These are phyloP conservation scores for Thyridium curvatum DNA, from an alignment of 2,329 filamentous ascomycete genomes.

Conservation along the genomic window DNA sequence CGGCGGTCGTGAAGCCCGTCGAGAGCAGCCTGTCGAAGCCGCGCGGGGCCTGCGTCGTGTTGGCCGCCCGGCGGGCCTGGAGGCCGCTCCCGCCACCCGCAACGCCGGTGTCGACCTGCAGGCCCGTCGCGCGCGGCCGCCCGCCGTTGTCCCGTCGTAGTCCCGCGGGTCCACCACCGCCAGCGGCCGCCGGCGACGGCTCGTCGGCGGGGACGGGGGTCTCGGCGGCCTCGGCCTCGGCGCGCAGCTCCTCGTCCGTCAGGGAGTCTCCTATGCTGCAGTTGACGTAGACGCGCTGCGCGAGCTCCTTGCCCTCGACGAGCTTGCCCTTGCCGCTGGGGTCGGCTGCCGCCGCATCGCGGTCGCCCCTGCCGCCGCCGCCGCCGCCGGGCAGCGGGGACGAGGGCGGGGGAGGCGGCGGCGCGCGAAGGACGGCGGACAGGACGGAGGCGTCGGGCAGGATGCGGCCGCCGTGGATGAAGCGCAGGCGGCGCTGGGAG, in stretches of 20 bases:
- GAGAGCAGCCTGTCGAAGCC: slow-evolving; percentile 84
- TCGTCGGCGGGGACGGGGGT: slow-evolving; percentile 8
- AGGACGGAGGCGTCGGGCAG: slow-evolving; percentile 69
- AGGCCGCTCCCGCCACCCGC: slow-evolving; percentile 3
- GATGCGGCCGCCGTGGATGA: slow-evolving; percentile 86
- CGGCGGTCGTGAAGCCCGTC: slow-evolving; percentile 74
- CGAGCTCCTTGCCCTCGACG: slow-evolving; percentile 39
- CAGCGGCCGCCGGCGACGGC: slow-evolving; percentile 12
- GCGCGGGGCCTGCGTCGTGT: slow-evolving; percentile 52
- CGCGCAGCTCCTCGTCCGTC: slow-evolving; percentile 59
- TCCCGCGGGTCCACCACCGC: slow-evolving; percentile 5
- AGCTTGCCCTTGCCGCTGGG: slow-evolving; percentile 63
- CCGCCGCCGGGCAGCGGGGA: slow-evolving; percentile 4
- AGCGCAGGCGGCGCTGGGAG: slow-evolving; percentile 66
- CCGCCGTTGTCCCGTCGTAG: slow-evolving; percentile 3
- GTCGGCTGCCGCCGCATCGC: slow-evolving; percentile 15
- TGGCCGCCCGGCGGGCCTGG: slow-evolving; percentile 6
- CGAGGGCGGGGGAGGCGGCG: slow-evolving; percentile 44
- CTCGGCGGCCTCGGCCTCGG: slow-evolving; percentile 41
- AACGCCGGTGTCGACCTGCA: neutral
- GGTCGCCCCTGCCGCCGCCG: neutral
- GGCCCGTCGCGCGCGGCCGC: slow-evolving; percentile 3
- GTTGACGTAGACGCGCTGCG: slow-evolving; percentile 74
- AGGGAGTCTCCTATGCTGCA: slow-evolving; percentile 83
- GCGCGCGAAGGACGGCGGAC: slow-evolving; percentile 58